Evolutionary conservation across 768 basidiomycete genomes (phyloP), one percentile per base, ranked within the genome.

Genomic region (Boletus subcaerulescens): DNA sequence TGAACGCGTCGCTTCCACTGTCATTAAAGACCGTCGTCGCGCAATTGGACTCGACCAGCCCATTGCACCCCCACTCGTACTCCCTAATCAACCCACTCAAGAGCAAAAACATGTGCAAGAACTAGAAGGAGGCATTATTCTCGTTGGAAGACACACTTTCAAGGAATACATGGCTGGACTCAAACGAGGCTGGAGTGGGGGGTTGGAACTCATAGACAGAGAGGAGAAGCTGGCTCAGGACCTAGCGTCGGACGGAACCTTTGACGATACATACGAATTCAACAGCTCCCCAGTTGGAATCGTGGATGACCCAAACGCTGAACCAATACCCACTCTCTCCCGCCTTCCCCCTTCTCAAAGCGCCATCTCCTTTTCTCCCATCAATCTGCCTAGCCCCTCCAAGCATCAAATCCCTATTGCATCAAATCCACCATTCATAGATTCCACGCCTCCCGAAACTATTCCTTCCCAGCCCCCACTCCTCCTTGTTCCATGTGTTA

Each of bases 121-220:
- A 57, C 75, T 91, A 10, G 82, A 85, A n/a, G 94, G 94, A 13
- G 96, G 95, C 2, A 79, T 85, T 39, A 79, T 97, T 53, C 75
- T 99, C 53, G 71, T 99, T 31, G 97, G 97, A 4, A 83, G 97
- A 47, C 84, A 90, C 35, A 89, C 92, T 1, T 80, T 96, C 72
- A 99, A 98, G 74, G 97, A 99, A 74, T 98, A 91, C 70, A 83
- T 98, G 83, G 79, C 85, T 51, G 97, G 96, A 3, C 67, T 98
- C 40, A 83, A 80, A 65, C 78, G 81, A 50, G 97, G 97, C 3
- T 99, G 91, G 90, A 83, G 86, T 18, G 85, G 85, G 29, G 77
- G 83, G 1, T 69, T 92, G 32, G 79, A 86, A 45, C 80, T 81
- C 48, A 74, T 87, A 50, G 89, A 91, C 65, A 72, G 75, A 35